A percentile compares a stretch with the other conserved stretches of the same genome.
phyloP scores from a whole-genome alignment of 2,329 filamentous ascomycete species.

The Byssoonygena ceratinophila region DNA sequence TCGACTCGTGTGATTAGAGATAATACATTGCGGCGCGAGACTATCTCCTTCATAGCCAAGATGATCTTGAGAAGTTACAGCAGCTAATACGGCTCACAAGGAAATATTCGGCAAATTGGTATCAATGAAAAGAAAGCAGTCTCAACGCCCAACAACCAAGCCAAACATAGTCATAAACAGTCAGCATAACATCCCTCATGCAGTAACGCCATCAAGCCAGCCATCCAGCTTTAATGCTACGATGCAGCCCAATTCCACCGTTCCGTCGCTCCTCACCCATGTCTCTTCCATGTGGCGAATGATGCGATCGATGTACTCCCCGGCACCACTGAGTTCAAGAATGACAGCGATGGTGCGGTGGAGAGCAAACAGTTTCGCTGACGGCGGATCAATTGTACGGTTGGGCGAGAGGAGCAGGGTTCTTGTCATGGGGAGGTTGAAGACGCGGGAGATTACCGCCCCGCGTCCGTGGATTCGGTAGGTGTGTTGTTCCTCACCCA shows the following conservation, averaged over 20 bases:
- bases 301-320: conserved; percentile 17
- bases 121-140: no score
- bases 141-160: no score
- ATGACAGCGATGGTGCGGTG: conserved; percentile 17
- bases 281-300: conserved; percentile 21
- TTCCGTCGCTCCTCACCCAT: conserved; percentile 16
- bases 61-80: no score
- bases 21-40: no score
- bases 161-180: no score
- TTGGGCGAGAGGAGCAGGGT: not conserved
- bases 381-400: conserved; percentile 25
- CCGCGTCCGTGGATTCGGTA: conserved; percentile 20
- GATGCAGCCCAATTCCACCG: not conserved
- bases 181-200: not conserved
- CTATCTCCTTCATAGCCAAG: no score
- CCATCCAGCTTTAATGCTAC: not conserved
- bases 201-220: not conserved
- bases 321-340: conserved; percentile 20
- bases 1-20: no score
- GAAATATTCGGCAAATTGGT: no score
- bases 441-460: not conserved
- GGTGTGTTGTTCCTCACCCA: conserved; percentile 16
- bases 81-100: no score
- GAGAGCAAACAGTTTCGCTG: conserved; percentile 17
- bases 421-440: conserved; percentile 18